These are phyloP conservation scores for Rasamsonia emersonii DNA, from an alignment of 2,329 filamentous ascomycete species.

Conservation along the genomic window DNA sequence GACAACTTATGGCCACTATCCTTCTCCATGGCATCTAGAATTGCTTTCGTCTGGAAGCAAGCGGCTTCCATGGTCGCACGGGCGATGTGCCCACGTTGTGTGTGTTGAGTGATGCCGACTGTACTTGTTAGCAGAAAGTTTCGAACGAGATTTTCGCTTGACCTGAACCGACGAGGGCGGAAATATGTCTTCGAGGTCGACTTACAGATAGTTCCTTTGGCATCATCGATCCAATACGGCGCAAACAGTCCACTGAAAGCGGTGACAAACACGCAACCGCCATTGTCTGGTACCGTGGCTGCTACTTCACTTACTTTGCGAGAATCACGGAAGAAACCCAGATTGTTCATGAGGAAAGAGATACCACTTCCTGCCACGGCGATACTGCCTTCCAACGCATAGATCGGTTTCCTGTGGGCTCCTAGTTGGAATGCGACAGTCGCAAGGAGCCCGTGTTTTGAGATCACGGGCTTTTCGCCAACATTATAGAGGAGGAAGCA, in stretches of 20 bases:
- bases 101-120: conserved; percentile 80
- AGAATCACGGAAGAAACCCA: conserved; percentile 54
- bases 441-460: conserved; percentile 70
- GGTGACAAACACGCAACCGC: conserved; percentile 78
- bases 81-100: conserved; percentile 75
- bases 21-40: conserved; percentile 82
- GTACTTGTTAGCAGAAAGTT: conserved; percentile 8
- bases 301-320: conserved; percentile 58
- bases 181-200: conserved; percentile 14
- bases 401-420: conserved; percentile 58
- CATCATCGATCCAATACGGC: conserved; percentile 91
- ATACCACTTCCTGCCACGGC: conserved; percentile 74
- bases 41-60: conserved; percentile 87
- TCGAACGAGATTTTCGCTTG: conserved; percentile 3
- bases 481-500: conserved; percentile 88
- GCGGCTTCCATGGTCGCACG: conserved; percentile 84
- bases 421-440: conserved; percentile 82
- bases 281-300: conserved; percentile 61
- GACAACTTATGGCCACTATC: conserved; percentile 70
- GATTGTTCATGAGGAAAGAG: conserved; percentile 62
- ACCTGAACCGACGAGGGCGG: neutral
- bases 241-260: conserved; percentile 87
- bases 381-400: conserved; percentile 76
- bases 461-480: conserved; percentile 75
- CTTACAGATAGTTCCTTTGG: conserved; percentile 73